Conservation (phyloP, 768 basidiomycete species). For the Tylopilus subfusipes region DNA sequence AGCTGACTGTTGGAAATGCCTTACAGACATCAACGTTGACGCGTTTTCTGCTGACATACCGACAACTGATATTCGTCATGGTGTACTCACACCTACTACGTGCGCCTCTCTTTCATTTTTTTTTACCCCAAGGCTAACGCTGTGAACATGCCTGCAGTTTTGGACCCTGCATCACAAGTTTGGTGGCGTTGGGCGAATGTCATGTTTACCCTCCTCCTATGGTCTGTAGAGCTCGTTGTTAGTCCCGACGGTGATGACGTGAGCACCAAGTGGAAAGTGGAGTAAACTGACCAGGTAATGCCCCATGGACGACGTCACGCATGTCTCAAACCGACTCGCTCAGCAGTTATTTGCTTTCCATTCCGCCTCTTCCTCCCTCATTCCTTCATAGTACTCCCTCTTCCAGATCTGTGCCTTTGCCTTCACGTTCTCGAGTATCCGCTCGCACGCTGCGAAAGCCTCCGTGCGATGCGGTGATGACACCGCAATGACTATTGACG, state of each 20-base stretch:
- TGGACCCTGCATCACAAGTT: slow-evolving; percentile 86
- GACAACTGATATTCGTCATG: slow-evolving; percentile 80
- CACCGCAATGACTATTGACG: slow-evolving; percentile 83
- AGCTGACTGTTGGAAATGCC: slow-evolving; percentile 9
- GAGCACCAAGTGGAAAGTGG: slow-evolving; percentile 76
- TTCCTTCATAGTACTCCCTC: slow-evolving; percentile 79
- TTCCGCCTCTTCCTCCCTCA: slow-evolving; percentile 54
- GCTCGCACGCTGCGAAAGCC: slow-evolving; percentile 76
- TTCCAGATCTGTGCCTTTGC: slow-evolving; percentile 87
- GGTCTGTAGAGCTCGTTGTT: slow-evolving; percentile 79
- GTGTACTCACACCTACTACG: slow-evolving; percentile 84
- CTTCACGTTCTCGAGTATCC: slow-evolving; percentile 84
- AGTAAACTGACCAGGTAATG: slow-evolving; percentile 30
- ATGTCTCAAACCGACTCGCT: slow-evolving; percentile 5
- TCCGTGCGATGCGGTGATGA: slow-evolving; percentile 82
- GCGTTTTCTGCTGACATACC: slow-evolving; percentile 72
- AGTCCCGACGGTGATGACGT: slow-evolving; percentile 69
- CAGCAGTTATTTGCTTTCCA: slow-evolving; percentile 62
- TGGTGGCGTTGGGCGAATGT: slow-evolving; percentile 95
- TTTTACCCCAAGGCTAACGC: background rate
- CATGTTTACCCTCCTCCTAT: slow-evolving; percentile 78
- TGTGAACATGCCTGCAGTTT: slow-evolving; percentile 42
- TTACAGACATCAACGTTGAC: slow-evolving; percentile 72
- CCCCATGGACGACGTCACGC: slow-evolving; percentile 5
- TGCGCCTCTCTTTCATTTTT: slow-evolving; percentile 37